phyloP scores from a whole-genome alignment of 768 basidiomycete species.

The Boletellus emodensis region DNA sequence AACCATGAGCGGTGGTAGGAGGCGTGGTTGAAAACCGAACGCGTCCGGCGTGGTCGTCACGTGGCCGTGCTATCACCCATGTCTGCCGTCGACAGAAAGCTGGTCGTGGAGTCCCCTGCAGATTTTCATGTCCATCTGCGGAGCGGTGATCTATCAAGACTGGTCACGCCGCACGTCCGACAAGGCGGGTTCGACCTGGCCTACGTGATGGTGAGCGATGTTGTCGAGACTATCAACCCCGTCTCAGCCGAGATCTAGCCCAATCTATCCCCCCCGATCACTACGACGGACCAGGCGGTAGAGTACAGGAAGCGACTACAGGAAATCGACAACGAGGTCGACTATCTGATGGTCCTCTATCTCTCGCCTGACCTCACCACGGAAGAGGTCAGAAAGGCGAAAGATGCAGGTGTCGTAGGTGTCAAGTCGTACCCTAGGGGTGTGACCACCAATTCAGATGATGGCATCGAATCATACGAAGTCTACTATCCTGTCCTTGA shows the following conservation, averaged over 20 bases:
- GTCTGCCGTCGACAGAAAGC: background rate
- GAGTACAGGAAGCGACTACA: conserved; percentile 75
- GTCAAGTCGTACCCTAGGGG: conserved; percentile 98
- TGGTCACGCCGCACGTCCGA: conserved; percentile 88
- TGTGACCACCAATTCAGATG: conserved; percentile 95
- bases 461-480: conserved; percentile 94
- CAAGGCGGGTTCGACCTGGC: conserved; percentile 87
- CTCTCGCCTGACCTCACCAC: conserved; percentile 89
- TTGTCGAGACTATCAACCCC: conserved; percentile 7
- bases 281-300: conserved; percentile 73
- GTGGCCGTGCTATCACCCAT: conserved; percentile 24
- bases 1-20: conserved; percentile 48
- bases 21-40: conserved; percentile 29
- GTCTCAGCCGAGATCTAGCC: conserved; percentile 51
- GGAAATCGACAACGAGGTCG: conserved; percentile 66
- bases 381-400: conserved; percentile 86
- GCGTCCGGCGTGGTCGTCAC: conserved; percentile 23
- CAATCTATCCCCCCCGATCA: conserved; percentile 88
- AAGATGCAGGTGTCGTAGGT: conserved; percentile 75
- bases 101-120: conserved; percentile 52
- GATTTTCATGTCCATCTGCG: conserved; percentile 98
- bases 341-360: conserved; percentile 96
- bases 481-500: conserved; percentile 90
- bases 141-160: conserved; percentile 73
- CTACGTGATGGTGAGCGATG: conserved; percentile 84